Evolutionary conservation across 306 rosid genomes (phyloP).

Genomic region (Trifolium dubium): DNA sequence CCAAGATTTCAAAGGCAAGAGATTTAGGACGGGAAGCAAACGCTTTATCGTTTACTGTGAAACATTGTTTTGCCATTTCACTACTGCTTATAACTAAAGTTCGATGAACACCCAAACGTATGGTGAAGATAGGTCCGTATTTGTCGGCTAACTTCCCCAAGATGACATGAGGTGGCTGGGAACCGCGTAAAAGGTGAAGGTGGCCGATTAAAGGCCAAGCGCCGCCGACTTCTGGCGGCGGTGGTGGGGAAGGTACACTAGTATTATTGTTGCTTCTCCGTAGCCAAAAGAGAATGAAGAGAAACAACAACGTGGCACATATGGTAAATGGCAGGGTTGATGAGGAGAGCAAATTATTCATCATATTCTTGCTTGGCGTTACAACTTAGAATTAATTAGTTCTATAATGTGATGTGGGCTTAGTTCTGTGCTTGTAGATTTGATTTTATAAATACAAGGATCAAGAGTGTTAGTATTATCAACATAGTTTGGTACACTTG

Average conservation of each 20-base stretch:
- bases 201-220: slow-evolving; percentile 51
- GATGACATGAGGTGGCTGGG: slow-evolving; percentile 8
- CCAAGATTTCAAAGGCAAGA: slow-evolving; percentile 38
- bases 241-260: not conserved
- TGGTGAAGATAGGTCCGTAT: slow-evolving; percentile 37
- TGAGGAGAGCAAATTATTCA: not conserved
- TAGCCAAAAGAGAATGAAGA: not conserved
- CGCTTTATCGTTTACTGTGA: slow-evolving; percentile 35
- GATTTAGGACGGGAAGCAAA: slow-evolving; percentile 46
- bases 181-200: slow-evolving; percentile 33
- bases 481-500: too few relatives aligned
- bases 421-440: not conserved
- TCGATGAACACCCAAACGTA: slow-evolving; percentile 31
- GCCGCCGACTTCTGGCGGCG: slow-evolving; percentile 39
- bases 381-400: not conserved
- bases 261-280: not conserved
- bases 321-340: not conserved
- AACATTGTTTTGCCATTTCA: slow-evolving; percentile 50
- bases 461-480: too few relatives aligned
- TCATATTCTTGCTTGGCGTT: not conserved
- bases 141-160: slow-evolving; percentile 17
- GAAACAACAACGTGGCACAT: slow-evolving; percentile 5
- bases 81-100: slow-evolving; percentile 34
- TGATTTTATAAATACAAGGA: not conserved
- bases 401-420: not conserved